Base-by-base conservation (phyloP, 1,139 yeast genomes). In the Pichia sp. region DNA sequence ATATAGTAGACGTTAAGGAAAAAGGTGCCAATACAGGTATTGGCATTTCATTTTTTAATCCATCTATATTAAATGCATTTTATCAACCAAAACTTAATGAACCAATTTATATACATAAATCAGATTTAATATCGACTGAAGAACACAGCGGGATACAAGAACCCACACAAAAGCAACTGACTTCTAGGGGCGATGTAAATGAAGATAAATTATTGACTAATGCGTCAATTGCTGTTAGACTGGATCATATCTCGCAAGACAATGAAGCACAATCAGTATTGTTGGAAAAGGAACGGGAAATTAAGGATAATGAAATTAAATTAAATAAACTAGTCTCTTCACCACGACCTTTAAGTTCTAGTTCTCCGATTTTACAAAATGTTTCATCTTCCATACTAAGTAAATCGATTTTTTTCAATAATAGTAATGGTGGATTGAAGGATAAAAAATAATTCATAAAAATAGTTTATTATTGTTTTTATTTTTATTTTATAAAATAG, bases 41-140 rank as follows among this genome's bases (percentile, higher is more conserved):
- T 27, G 18, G n/a, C 7, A 16, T 47, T 13, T 53, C 60, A 36
- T 55, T 57, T 46, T 48, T 58, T 43, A 58, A 57, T 31, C 59
- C 60, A 19, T 61, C 68, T 2, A 48, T 65, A 14, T 42, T 65
- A 14, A 54, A 53, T 45, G 55, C 64, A 18, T 57, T 65, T 34
- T 61, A 62, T 46, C 58, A 56, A 33, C 67, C 67, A 18, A 51
- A 49, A 25, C 46, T 59, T 11, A 56, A 53, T 34, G 58, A 60
- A 22, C 64, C 67, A 18, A 61, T 63, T 28, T 57, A 56, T 47
- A 50, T 62, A 18, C 41, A 49, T 27, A 29, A 43, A 25, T 16
- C 39, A 5, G 25, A 16, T n/a, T 19, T 48, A 28, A 16, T 29
- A n/a, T n/a, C 28, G 6, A 14, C 31, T 18, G 19, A 39, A 36